A percentile compares a stretch with the other conserved stretches of the same genome.
These are phyloP conservation scores for Bipolaris cookei DNA, from an alignment of 2,329 filamentous ascomycete species.

Conservation along the genomic window DNA sequence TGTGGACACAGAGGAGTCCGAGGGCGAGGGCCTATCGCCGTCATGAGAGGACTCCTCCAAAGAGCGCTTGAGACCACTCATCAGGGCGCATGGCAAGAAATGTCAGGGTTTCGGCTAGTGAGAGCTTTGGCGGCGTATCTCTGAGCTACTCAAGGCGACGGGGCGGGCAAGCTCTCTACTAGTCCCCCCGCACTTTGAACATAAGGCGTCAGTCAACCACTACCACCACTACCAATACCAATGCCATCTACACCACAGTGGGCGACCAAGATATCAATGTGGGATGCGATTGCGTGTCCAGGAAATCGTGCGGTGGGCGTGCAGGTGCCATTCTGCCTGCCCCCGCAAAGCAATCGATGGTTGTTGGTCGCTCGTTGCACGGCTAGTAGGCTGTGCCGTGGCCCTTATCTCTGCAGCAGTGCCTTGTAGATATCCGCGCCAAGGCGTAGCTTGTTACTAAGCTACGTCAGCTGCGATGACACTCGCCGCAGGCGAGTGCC, in stretches of 20 bases:
- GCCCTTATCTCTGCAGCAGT: constrained; percentile 24
- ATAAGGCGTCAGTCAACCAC: constrained; percentile 18
- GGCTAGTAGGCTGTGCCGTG: constrained; percentile 19
- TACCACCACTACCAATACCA: background rate
- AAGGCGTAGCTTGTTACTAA: background rate
- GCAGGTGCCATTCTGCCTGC: constrained; percentile 22
- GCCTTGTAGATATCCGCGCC: background rate
- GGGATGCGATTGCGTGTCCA: constrained; percentile 14
- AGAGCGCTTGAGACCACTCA: constrained; percentile 50
- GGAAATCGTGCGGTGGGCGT: constrained; percentile 14
- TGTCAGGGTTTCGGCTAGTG: constrained; percentile 14
- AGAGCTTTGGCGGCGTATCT: constrained; percentile 8
- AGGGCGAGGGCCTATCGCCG: constrained; percentile 40
- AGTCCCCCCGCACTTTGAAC: constrained; percentile 26
- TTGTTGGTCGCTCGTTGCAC: constrained; percentile 18
- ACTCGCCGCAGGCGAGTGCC: too few species aligned
- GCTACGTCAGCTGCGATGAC: too few species aligned
- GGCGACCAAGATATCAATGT: constrained; percentile 6
- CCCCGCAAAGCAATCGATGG: constrained; percentile 16
- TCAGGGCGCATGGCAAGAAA: constrained; percentile 47
- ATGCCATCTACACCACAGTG: background rate
- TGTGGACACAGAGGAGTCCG: constrained; percentile 29
- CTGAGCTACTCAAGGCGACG: constrained; percentile 5
- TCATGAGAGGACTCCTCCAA: constrained; percentile 47
- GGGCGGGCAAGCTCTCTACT: constrained; percentile 11